A percentile compares a stretch with the other conserved stretches of the same genome.
phyloP scores from a whole-genome alignment of 2,329 filamentous ascomycete species.

The Paecilomyces dactylethromorphus region DNA sequence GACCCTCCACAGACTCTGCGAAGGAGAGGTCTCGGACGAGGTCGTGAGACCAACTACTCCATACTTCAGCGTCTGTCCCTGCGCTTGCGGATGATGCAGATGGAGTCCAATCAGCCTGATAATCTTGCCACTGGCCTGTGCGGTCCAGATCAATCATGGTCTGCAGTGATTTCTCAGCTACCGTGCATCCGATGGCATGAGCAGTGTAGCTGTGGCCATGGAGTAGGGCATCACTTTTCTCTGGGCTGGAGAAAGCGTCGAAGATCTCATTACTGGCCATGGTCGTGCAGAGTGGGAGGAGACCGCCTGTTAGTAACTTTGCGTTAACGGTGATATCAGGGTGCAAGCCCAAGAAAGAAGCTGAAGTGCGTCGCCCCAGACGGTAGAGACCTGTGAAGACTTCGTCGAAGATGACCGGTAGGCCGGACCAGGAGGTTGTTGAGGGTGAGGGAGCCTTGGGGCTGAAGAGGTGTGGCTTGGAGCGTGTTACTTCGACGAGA shows the following conservation, averaged over 20 bases:
- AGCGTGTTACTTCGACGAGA: slow-evolving; percentile 61
- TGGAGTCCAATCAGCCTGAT: slow-evolving; percentile 43
- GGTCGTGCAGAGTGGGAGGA: slow-evolving; percentile 71
- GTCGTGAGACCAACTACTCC: slow-evolving; percentile 64
- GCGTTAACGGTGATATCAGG: slow-evolving; percentile 76
- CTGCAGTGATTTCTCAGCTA: slow-evolving; percentile 61
- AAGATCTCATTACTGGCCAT: slow-evolving; percentile 70
- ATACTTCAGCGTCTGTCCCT: slow-evolving; percentile 30
- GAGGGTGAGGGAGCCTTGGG: slow-evolving; percentile 7
- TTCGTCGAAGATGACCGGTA: slow-evolving; percentile 78
- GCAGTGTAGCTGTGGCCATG: slow-evolving; percentile 87
- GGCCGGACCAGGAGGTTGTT: slow-evolving; percentile 55
- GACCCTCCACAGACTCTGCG: slow-evolving; percentile 51
- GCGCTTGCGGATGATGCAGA: neutral
- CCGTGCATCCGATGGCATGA: slow-evolving; percentile 72
- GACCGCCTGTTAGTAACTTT: slow-evolving; percentile 74
- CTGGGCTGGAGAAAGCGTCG: slow-evolving; percentile 59
- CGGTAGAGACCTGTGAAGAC: slow-evolving; percentile 84
- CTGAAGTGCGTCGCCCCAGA: slow-evolving; percentile 64
- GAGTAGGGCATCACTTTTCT: slow-evolving; percentile 72
- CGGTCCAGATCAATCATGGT: slow-evolving; percentile 55
- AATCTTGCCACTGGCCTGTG: slow-evolving; percentile 51
- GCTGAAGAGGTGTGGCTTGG: slow-evolving; percentile 51
- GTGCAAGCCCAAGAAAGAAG: slow-evolving; percentile 61
- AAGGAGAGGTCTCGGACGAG: slow-evolving; percentile 57